These are phyloP conservation scores for Spatholobus suberectus DNA, from an alignment of 306 rosid genomes.

Conservation along the genomic window DNA sequence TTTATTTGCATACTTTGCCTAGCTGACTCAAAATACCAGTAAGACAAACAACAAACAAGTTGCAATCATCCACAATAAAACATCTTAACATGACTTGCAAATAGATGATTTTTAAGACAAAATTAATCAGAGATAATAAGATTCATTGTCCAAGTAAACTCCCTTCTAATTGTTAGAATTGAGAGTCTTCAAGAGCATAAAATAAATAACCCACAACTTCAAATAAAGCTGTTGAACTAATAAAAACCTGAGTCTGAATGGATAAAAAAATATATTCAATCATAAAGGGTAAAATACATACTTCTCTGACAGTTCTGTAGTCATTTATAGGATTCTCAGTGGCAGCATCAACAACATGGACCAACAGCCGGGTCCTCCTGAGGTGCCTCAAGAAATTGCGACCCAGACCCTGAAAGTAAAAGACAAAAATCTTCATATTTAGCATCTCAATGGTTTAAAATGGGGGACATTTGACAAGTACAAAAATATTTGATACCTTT, in stretches of 20 bases:
- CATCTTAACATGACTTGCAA: constrained; percentile 1
- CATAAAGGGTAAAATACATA: constrained; percentile 43
- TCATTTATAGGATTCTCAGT: constrained; percentile 81
- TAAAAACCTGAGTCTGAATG: not conserved
- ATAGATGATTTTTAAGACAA: not conserved
- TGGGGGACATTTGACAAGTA: constrained; percentile 4
- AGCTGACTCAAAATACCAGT: not conserved
- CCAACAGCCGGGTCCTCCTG: constrained; percentile 88
- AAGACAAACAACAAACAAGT: not conserved
- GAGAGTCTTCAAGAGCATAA: not conserved
- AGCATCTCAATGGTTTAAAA: constrained; percentile 24
- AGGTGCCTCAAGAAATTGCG: constrained; percentile 94
- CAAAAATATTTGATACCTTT: constrained; percentile 66
- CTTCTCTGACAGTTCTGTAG: constrained; percentile 94
- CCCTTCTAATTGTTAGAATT: constrained; percentile 12
- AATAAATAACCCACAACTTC: constrained; percentile 16
- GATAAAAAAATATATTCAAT: not conserved
- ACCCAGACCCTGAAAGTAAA: constrained; percentile 85
- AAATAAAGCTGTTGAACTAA: constrained; percentile 26
- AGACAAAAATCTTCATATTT: constrained; percentile 35
- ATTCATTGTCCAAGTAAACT: constrained; percentile 12
- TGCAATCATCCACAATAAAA: not conserved
- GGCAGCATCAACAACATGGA: constrained; percentile 96
- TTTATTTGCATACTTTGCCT: not conserved
- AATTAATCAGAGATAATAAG: not conserved